Percentiles rank a stretch among this genome's conserved stretches.
Evolutionary conservation across 164 flowering plant genomes (phyloP).

Genomic region (Taxillus chinensis): DNA sequence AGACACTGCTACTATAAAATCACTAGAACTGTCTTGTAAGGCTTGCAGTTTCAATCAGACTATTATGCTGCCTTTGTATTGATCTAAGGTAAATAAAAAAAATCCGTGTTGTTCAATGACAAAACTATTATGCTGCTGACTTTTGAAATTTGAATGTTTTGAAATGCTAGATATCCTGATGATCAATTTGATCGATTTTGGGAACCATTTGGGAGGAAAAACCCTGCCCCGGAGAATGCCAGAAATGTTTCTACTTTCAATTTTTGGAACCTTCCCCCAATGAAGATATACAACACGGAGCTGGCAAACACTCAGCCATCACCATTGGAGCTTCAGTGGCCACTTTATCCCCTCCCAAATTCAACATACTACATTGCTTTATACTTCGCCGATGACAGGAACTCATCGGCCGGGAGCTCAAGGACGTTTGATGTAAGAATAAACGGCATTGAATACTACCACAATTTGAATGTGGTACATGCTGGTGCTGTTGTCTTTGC

Average conservation of each 20-base stretch:
- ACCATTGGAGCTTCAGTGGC: constrained; percentile 64
- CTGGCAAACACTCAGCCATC: constrained; percentile 18
- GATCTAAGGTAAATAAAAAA: too few relatives aligned
- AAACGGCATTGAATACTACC: constrained; percentile 45
- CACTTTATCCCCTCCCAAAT: constrained; percentile 44
- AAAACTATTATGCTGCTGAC: too few relatives aligned
- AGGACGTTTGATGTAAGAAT: constrained; percentile 38
- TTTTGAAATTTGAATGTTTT: neutral
- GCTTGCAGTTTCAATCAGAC: too few relatives aligned
- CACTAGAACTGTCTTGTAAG: too few relatives aligned
- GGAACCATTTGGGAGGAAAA: constrained; percentile 45
- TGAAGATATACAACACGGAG: constrained; percentile 52
- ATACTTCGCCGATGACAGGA: constrained; percentile 49
- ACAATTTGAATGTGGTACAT: constrained; percentile 31
- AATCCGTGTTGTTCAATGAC: too few relatives aligned
- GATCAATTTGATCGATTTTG: constrained; percentile 79
- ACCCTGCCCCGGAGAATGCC: constrained; percentile 18
- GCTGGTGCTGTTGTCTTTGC: constrained; percentile 64
- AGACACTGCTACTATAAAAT: too few relatives aligned
- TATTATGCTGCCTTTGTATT: too few relatives aligned
- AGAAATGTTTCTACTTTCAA: constrained; percentile 42
- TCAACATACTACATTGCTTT: constrained; percentile 63
- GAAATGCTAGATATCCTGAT: constrained; percentile 68
- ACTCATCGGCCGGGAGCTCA: constrained; percentile 15
- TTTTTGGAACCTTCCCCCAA: constrained; percentile 85